Evolutionary conservation across 345 rosid genomes (phyloP).

Genomic region (Capsella bursapastoris): DNA sequence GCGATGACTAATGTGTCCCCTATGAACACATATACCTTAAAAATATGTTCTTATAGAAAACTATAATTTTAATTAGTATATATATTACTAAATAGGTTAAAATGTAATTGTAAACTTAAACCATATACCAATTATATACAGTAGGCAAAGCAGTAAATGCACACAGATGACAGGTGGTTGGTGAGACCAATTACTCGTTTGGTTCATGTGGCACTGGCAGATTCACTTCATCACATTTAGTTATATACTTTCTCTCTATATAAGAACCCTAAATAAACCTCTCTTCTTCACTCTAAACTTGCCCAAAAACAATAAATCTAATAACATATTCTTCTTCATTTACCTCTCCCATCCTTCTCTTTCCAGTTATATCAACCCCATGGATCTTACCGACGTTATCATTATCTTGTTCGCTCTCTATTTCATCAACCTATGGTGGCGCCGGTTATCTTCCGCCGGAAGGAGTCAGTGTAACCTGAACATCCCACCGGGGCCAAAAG

Average conservation of each 20-base stretch:
- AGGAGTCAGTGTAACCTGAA: conserved; percentile 38
- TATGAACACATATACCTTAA: no score
- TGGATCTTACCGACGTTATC: conserved; percentile 66
- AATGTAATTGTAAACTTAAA: background rate
- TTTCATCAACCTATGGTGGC: conserved; percentile 65
- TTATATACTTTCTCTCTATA: conserved; percentile 36
- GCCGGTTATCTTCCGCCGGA: conserved; percentile 38
- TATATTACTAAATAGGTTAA: background rate
- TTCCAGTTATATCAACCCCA: conserved; percentile 27
- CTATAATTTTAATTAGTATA: background rate
- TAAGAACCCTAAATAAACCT: conserved; percentile 22
- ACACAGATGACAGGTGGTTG: conserved; percentile 34
- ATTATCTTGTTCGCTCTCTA: conserved; percentile 48
- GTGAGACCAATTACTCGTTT: conserved; percentile 37
- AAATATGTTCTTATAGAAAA: background rate
- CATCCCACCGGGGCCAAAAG: conserved; percentile 85
- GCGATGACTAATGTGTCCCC: no score
- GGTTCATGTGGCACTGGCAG: conserved; percentile 10
- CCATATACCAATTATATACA: conserved; percentile 20
- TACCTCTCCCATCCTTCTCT: background rate
- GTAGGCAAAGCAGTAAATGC: conserved; percentile 39
- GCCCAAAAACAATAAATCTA: conserved; percentile 30
- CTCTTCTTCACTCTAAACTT: conserved; percentile 1
- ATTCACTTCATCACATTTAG: conserved; percentile 22
- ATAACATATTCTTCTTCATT: conserved; percentile 16